Percentiles rank a stretch among this genome's conserved stretches.
These are phyloP conservation scores for Kwoniella newhampshirensis DNA, from an alignment of 768 basidiomycete genomes.

Conservation along the genomic window DNA sequence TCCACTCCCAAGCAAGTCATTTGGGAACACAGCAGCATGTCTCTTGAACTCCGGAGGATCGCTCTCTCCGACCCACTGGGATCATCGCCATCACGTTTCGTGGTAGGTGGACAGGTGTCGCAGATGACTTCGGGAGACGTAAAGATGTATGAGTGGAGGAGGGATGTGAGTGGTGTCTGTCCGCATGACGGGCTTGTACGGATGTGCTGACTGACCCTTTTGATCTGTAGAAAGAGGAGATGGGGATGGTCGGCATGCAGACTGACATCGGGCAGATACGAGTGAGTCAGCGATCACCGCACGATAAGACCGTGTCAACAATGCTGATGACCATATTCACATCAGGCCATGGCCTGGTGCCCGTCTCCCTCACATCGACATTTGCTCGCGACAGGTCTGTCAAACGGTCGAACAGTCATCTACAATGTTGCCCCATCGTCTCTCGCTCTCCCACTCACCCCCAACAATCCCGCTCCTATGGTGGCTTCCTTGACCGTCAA, in stretches of 20 bases:
- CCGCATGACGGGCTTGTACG: neutral
- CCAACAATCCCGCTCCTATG: constrained; percentile 10
- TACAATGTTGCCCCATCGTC: constrained; percentile 41
- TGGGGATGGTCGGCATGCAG: constrained; percentile 43
- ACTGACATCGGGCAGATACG: constrained; percentile 45
- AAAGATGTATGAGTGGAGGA: constrained; percentile 45
- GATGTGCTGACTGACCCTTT: neutral
- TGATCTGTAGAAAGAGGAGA: constrained; percentile 27
- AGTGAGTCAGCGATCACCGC: constrained; percentile 20
- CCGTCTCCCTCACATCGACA: constrained; percentile 32
- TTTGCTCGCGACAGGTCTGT: constrained; percentile 40
- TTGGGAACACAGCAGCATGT: neutral
- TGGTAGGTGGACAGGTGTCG: constrained; percentile 39
- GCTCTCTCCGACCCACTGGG: constrained; percentile 31
- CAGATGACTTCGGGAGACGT: constrained; percentile 41
- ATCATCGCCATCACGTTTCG: constrained; percentile 33
- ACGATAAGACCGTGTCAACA: neutral
- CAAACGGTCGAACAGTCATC: constrained; percentile 38
- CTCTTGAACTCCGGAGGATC: constrained; percentile 20
- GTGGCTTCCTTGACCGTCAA: constrained; percentile 31
- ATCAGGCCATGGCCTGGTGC: constrained; percentile 46
- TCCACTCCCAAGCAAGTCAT: neutral
- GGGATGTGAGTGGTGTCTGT: constrained; percentile 20
- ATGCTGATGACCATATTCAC: neutral
- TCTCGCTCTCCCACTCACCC: constrained; percentile 22